These are phyloP conservation scores for Talaromyces liani DNA, from an alignment of 495 filamentous ascomycete species.

Conservation along the genomic window DNA sequence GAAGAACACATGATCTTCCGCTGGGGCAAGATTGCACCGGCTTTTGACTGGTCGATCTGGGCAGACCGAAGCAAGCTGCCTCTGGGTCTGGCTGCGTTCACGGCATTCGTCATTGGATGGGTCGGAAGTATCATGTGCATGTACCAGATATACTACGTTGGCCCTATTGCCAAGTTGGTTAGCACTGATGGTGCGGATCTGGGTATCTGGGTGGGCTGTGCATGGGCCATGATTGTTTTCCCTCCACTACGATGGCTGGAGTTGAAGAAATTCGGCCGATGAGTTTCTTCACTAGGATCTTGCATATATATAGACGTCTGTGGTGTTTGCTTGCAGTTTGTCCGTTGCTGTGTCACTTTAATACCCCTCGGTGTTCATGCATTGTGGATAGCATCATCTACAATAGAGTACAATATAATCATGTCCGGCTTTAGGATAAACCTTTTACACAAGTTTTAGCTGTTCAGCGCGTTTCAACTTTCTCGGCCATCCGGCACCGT, in stretches of 20 bases:
- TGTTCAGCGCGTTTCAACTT: too few relatives aligned
- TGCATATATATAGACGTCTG: neutral
- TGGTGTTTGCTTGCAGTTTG: neutral
- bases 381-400: neutral
- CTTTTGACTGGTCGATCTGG: conserved; percentile 54
- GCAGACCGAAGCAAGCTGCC: conserved; percentile 43
- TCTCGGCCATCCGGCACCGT: neutral
- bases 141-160: conserved; percentile 52
- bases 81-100: conserved; percentile 49
- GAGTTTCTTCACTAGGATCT: neutral
- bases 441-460: neutral
- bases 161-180: conserved; percentile 44
- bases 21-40: conserved; percentile 14
- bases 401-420: neutral
- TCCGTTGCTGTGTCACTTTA: neutral
- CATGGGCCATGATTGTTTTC: conserved; percentile 38
- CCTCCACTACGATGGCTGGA: conserved; percentile 41
- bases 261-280: conserved; percentile 25
- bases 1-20: conserved; percentile 50
- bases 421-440: neutral
- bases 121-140: conserved; percentile 54
- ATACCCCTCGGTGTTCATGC: neutral
- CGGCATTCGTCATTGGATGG: conserved; percentile 56
- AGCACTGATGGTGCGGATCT: conserved; percentile 28
- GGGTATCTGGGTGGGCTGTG: conserved; percentile 41